Percentiles rank a stretch among this genome's conserved stretches.
Conservation (phyloP, 345 rosid genomes). For the Salix arbutifolia region DNA sequence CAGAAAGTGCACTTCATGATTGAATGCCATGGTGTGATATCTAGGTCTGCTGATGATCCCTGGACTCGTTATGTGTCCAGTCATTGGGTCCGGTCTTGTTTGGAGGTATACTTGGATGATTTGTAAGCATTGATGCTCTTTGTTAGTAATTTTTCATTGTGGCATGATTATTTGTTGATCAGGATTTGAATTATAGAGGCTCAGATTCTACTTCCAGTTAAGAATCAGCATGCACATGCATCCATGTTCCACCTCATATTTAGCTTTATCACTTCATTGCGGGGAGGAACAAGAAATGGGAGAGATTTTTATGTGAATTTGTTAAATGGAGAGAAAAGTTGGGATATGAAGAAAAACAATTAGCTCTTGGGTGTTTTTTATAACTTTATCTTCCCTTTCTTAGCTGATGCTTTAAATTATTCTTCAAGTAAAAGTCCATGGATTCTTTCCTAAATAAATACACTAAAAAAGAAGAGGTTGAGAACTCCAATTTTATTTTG, state of each 20-base stretch:
- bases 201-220: background rate
- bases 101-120: conserved; percentile 54
- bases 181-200: background rate
- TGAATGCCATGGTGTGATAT: conserved; percentile 68
- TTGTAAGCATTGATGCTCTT: background rate
- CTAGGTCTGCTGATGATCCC: conserved; percentile 23
- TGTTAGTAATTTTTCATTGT: background rate
- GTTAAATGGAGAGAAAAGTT: background rate
- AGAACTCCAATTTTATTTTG: background rate
- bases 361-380: background rate
- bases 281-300: background rate
- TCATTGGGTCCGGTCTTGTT: conserved; percentile 90
- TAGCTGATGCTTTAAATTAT: background rate
- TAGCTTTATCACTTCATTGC: background rate
- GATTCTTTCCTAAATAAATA: background rate
- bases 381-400: background rate
- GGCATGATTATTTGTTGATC: background rate
- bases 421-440: background rate
- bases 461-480: background rate
- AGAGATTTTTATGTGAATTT: background rate
- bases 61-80: conserved; percentile 63
- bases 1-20: conserved; percentile 52
- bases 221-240: background rate
- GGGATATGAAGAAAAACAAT: background rate
- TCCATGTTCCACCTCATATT: background rate